A percentile compares a stretch with the other conserved stretches of the same genome.
phyloP scores from a whole-genome alignment of 1,284 basidiomycete genomes.

The Heterobasidion occidentale region DNA sequence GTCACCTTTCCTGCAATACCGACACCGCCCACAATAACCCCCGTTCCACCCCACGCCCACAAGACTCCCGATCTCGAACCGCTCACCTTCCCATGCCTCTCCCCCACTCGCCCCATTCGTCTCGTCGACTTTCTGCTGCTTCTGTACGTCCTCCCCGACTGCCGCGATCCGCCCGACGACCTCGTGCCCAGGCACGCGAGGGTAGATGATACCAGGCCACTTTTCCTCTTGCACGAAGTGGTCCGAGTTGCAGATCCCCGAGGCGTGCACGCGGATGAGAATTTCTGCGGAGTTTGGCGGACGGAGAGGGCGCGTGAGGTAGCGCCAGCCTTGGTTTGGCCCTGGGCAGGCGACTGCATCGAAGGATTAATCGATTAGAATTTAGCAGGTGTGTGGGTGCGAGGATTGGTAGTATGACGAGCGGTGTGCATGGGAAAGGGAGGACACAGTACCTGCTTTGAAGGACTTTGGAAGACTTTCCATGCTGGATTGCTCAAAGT shows the following conservation, averaged over 20 bases:
- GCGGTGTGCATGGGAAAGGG: too few relatives aligned
- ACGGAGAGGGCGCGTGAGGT: neutral
- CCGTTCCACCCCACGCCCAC: slow-evolving; percentile 8
- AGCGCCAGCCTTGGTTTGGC: neutral
- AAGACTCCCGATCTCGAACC: slow-evolving; percentile 3
- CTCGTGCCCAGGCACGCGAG: slow-evolving; percentile 6
- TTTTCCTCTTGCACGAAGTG: neutral
- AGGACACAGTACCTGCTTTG: slow-evolving; percentile 4
- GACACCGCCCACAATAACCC: slow-evolving; percentile 3
- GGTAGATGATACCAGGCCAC: slow-evolving; percentile 9
- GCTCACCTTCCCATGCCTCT: too few relatives aligned
- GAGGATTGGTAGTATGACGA: too few relatives aligned
- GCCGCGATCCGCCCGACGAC: slow-evolving; percentile 4
- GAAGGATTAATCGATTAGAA: too few relatives aligned
- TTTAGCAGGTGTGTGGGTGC: too few relatives aligned
- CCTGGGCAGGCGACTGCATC: neutral
- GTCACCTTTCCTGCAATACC: slow-evolving; percentile 3
- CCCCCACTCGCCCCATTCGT: too few relatives aligned
- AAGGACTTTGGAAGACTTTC: neutral
- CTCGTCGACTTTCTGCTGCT: too few relatives aligned
- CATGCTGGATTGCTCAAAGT: too few relatives aligned
- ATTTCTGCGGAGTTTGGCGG: neutral
- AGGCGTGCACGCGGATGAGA: neutral
- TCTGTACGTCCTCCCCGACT: neutral
- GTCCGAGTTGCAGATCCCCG: slow-evolving; percentile 2